phyloP scores from a whole-genome alignment of 2,329 filamentous ascomycete genomes.

The Xylaria multiplex region DNA sequence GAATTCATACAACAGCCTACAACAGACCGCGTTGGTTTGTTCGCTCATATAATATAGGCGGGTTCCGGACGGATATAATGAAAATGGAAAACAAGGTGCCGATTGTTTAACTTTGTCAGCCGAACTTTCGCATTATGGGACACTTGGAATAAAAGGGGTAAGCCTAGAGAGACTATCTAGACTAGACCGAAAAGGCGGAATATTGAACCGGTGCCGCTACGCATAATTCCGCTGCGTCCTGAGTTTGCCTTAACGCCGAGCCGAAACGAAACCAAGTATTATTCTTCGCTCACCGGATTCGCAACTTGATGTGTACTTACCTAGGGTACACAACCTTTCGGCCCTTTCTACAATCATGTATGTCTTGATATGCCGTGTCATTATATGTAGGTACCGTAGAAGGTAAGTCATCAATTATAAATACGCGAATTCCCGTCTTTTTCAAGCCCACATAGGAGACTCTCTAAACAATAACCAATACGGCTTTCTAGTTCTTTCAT shows the following conservation, averaged over 20 bases:
- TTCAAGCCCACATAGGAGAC: no score
- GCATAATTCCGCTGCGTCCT: slow-evolving; percentile 2
- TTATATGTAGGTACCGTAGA: no score
- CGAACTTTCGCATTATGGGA: neutral
- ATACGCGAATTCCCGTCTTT: no score
- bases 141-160: neutral
- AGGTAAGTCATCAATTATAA: no score
- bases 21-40: slow-evolving; percentile 1
- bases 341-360: no score
- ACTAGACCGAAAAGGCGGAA: neutral
- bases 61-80: slow-evolving; percentile 20
- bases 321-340: no score
- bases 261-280: no score
- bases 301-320: no score
- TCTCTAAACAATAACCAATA: no score
- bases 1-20: slow-evolving; percentile 19
- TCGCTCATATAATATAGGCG: slow-evolving; percentile 14
- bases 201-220: neutral
- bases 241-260: slow-evolving; percentile 15
- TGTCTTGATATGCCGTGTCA: no score
- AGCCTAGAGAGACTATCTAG: neutral
- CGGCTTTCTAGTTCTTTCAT: no score
- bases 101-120: neutral
- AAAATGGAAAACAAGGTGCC: slow-evolving; percentile 1
- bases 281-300: no score